Base-by-base conservation (phyloP, 768 basidiomycete species). In the Boletus sp. region DNA sequence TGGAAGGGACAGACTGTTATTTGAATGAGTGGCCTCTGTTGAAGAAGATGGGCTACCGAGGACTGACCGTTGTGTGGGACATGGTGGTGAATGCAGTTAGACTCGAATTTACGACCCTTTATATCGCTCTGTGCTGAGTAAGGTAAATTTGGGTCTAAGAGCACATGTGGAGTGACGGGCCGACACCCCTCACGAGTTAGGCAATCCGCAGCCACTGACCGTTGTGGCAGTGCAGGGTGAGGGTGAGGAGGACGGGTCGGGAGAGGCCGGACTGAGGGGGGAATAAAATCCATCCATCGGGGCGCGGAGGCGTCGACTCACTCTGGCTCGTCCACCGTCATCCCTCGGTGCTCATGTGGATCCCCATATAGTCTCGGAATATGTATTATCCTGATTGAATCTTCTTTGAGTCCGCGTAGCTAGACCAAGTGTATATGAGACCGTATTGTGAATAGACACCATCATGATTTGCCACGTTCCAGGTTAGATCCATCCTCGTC, bases 1-100 rank as follows among this genome's bases (percentile, higher is more conserved):
- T 75, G 23, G 74, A 67, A 13, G 80, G 72, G 30, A 83, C 58
- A 51, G 70, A 67, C 79, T 81, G 55, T 40, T 21, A 33, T 34
- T 39, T 13, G 14, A 14, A 27, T 51, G 15, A 58, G 32, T 35
- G 32, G 37, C 25, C 30, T 40, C 15, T 39, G 42, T 7, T 2
- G 5, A 11, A 27, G 35, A 21, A 23, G 15, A 50, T n/a, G 23
- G 13, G 34, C 1, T 5, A 34, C 14, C 23, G 41, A 30, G 35
- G 41, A 75, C 75, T 61, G 55, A 76, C 76, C 52, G 67, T 69
- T 54, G 60, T 40, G 55, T 73, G 66, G 27, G 77, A 68, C 77
- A 79, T 79, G 50, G 48, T 54, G 40, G 43, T 54, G 33, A 44
- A 45, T 33, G 50, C 0, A 38, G 23, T 4, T 27, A 47, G 52